Conservation (phyloP, 1,284 basidiomycete genomes). For the Naganishia sp. region DNA sequence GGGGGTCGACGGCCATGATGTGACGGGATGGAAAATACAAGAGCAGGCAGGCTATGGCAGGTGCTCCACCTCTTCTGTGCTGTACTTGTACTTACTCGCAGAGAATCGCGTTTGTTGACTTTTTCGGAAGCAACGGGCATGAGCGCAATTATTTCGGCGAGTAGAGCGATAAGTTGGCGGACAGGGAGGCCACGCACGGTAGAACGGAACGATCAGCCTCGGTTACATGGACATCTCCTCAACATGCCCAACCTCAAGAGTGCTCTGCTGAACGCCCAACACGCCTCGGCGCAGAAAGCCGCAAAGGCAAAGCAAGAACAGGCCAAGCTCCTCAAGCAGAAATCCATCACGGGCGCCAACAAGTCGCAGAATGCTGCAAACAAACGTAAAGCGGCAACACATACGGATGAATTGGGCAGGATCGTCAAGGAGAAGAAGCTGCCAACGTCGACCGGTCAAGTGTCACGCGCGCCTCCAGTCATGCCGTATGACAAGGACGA, state of each 20-base stretch:
- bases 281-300: conserved; percentile 13
- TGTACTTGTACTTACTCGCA: not conserved
- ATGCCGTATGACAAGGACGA: conserved; percentile 76
- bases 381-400: not conserved
- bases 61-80: too few species aligned
- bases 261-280: conserved; percentile 27
- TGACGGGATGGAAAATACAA: not conserved
- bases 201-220: too few species aligned
- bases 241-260: conserved; percentile 30
- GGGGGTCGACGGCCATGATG: conserved; percentile 42
- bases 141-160: not conserved
- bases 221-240: not conserved
- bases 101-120: conserved; percentile 7
- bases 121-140: conserved; percentile 2
- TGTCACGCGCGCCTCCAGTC: conserved; percentile 51
- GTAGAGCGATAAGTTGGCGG: too few species aligned
- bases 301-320: conserved; percentile 27
- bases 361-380: conserved; percentile 20
- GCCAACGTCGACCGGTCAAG: conserved; percentile 62
- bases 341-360: conserved; percentile 24
- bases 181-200: too few species aligned
- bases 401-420: not conserved
- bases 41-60: not conserved
- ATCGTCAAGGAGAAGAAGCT: conserved; percentile 49
- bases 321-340: conserved; percentile 18